Evolutionary conservation across 495 filamentous ascomycete species (phyloP).

Genomic region (Talaromyces thailandensis): DNA sequence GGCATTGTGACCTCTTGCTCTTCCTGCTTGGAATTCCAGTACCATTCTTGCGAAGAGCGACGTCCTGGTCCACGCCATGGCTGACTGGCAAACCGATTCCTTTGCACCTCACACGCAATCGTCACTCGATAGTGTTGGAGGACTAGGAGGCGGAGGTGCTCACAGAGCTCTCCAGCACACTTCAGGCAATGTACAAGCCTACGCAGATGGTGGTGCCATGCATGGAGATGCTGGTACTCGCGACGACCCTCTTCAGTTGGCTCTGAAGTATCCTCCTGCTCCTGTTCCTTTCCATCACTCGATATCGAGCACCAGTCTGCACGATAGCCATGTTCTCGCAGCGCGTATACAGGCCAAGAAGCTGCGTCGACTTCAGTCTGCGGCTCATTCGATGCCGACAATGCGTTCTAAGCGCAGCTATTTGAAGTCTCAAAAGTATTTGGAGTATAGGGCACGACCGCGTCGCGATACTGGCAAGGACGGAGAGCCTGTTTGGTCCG

Average conservation of each 20-base stretch:
- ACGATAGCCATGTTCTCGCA: constrained; percentile 23
- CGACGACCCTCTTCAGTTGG: constrained; percentile 31
- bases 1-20: constrained; percentile 7
- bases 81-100: constrained; percentile 40
- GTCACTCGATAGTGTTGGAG: constrained; percentile 28
- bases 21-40: constrained; percentile 10
- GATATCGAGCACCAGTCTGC: constrained; percentile 18
- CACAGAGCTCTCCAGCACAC: constrained; percentile 41
- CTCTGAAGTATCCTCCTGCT: constrained; percentile 31
- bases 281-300: constrained; percentile 21
- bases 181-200: constrained; percentile 40
- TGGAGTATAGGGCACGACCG: constrained; percentile 63
- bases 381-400: constrained; percentile 18
- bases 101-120: constrained; percentile 34
- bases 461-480: constrained; percentile 44
- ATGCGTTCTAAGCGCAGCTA: constrained; percentile 32
- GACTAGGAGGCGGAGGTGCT: constrained; percentile 15
- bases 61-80: constrained; percentile 36
- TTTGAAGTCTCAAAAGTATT: constrained; percentile 39
- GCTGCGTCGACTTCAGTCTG: constrained; percentile 30
- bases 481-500: constrained; percentile 66
- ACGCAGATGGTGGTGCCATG: constrained; percentile 24
- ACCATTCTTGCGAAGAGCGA: constrained; percentile 25
- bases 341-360: constrained; percentile 29
- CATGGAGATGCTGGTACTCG: constrained; percentile 23